Evolutionary conservation across 192 early-diverging fungal genomes (phyloP).

Genomic region (Piromyces finnis): DNA sequence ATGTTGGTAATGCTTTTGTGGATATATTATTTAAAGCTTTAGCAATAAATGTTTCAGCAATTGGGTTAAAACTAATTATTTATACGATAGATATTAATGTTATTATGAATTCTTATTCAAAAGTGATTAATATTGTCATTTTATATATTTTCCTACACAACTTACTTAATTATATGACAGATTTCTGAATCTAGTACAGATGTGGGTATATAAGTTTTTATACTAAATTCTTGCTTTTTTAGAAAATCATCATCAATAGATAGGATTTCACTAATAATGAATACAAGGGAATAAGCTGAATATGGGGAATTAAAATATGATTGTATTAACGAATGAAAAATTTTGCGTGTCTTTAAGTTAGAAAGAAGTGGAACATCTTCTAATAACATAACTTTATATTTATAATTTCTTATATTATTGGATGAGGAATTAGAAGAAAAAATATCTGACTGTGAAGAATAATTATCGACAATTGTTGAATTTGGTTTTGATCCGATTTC

Average conservation of each 20-base stretch:
- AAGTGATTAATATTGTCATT: too few relatives aligned
- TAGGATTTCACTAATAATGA: background rate
- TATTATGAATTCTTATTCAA: too few relatives aligned
- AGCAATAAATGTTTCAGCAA: constrained; percentile 38
- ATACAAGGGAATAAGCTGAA: background rate
- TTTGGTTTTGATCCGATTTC: background rate
- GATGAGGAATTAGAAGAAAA: too few relatives aligned
- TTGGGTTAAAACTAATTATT: constrained; percentile 22
- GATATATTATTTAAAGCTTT: constrained; percentile 31
- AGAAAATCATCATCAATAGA: background rate
- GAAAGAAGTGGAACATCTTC: background rate
- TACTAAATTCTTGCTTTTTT: background rate
- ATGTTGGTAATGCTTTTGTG: constrained; percentile 7
- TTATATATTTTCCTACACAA: too few relatives aligned
- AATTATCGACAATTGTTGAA: background rate
- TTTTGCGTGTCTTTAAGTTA: background rate
- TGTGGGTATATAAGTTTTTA: background rate
- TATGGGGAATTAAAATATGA: background rate
- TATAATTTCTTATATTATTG: background rate
- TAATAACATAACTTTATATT: background rate
- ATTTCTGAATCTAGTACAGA: background rate
- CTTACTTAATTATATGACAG: background rate
- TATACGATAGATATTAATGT: too few relatives aligned
- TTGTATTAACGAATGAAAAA: background rate
- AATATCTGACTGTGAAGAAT: too few relatives aligned